Base-by-base conservation (phyloP, 164 flowering plant species). In the Chimonanthus salicifolius region DNA sequence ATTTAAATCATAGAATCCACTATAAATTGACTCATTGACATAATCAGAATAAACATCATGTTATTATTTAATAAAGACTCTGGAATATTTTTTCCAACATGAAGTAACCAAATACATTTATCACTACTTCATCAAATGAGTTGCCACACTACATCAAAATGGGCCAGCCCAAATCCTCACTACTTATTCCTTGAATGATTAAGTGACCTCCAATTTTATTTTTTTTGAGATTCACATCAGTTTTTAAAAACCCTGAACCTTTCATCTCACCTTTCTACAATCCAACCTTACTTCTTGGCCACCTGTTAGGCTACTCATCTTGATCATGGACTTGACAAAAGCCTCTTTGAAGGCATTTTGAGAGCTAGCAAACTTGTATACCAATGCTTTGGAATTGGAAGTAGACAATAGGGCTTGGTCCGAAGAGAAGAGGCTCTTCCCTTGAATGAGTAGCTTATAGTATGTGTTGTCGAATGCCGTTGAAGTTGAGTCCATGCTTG, bases 301-400 rank as follows among this genome's bases (percentile, higher is more conserved):
- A 58, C 91, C 88, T 4, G 51, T 79, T 68, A 91, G 77, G 79
- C 90, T 84, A 62, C 95, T 84, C 94, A 91, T 92, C 85, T 83
- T 88, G 81, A 91, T 80, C 95, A 94, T 94, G 71, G 94, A 88
- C 79, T 85, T 71, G 1, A 82, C 90, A 80, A 94, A 94, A 4
- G 90, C 97, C 8, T 80, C 74, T 15, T 74, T 74, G 46, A 90
- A 94, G 62, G 80, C 87, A 47, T 81, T 68, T n/a, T 85, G 68
- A 21, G 86, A 84, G 46, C 18, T 66, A 2, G 94, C 90, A 76
- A 81, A 91, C 65, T 85, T 85, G 0, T 82, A 9, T 0, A 90
- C 94, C 75, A 94, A 51, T 0, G 74, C 79, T 74, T 79, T 88
- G 6, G 94, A 86, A 33, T 68, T 77, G 46, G 85, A 65, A 20